Base-by-base conservation (phyloP, 1,284 basidiomycete species). In the Rhodotorula sp. region DNA sequence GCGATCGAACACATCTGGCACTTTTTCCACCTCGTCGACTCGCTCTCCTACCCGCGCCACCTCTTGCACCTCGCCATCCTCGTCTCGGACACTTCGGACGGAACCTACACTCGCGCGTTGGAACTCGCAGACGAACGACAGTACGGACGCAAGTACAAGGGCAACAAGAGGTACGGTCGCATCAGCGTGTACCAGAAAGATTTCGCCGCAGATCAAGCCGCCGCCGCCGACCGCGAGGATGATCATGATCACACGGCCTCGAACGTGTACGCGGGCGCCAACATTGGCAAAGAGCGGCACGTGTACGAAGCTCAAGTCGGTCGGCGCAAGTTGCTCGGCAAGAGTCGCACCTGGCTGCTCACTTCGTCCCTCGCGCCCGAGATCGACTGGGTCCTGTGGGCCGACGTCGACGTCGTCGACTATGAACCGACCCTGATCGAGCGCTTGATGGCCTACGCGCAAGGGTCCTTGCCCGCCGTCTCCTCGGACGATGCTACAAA, bases 1-100 rank as follows among this genome's bases (percentile, higher is more conserved):
- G 57, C 71, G 44, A 58, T 73, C 56, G 71, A 73, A 22, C 71
- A 73, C 66, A 68, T 73, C 56, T 73, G 71, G 71, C 71, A 73
- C 66, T 71, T 65, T 37, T 73, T 73, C 62, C 68, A 70, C 60
- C 62, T 73, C 24, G 12, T 73, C 66, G 63, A 62, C 62, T 18
- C 53, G 26, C 71, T 73, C 56, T 24, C 65, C 12, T 73, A 71
- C 65, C 71, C 69, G 17, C 60, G 49, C n/a, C 62, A 70, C 58
- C 69, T 71, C 18, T 4, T 73, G 33, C 68, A 71, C 44, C 37
- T 73, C 59, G 71, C 26, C 14, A 37, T 73, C 49, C 68, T 73
- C 64, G 68, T 68, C n/a, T 73, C 71, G 24, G 71, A 73, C 62
- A 51, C 66, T 26, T 18, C 53, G 22, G 71, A 73, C 64, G 6